Evolutionary conservation across 2,329 filamentous ascomycete genomes (phyloP).

Genomic region (Westerdykella ornata): DNA sequence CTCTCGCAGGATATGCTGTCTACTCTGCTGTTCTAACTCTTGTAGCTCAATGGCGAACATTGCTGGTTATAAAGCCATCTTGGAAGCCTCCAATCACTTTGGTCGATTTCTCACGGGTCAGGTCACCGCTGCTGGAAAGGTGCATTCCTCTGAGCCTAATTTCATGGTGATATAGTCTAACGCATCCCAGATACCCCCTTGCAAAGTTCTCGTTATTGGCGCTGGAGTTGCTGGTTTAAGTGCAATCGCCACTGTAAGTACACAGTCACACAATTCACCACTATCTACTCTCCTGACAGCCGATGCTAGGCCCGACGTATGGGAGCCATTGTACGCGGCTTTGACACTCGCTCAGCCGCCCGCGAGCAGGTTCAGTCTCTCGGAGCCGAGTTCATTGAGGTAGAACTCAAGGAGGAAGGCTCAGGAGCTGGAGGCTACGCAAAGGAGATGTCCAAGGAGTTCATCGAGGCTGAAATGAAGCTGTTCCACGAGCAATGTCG

Average conservation of each 20-base stretch:
- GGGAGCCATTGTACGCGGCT: constrained; percentile 83
- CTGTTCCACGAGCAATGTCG: constrained; percentile 80
- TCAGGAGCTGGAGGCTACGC: constrained; percentile 80
- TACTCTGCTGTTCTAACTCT: not conserved
- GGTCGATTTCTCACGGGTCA: constrained; percentile 84
- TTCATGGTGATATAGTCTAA: not conserved
- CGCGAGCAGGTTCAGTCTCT: constrained; percentile 86
- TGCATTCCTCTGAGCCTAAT: constrained; percentile 2
- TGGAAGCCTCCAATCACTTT: constrained; percentile 85
- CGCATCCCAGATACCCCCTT: constrained; percentile 70
- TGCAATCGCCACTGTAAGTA: constrained; percentile 67
- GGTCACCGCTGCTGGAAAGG: constrained; percentile 72
- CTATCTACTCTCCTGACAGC: constrained; percentile 2
- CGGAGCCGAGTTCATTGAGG: constrained; percentile 83
- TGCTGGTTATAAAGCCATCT: constrained; percentile 83
- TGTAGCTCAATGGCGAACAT: constrained; percentile 87
- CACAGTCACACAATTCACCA: constrained; percentile 3
- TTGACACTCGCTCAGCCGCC: constrained; percentile 82
- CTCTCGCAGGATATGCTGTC: not conserved
- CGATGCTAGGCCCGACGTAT: constrained; percentile 70
- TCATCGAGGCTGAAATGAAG: constrained; percentile 89
- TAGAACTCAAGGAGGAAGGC: constrained; percentile 77
- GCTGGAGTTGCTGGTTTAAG: constrained; percentile 83
- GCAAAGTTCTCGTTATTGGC: constrained; percentile 84
- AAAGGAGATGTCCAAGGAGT: constrained; percentile 91